Base-by-base conservation (phyloP, 1,284 basidiomycete species). In the Binderoboletus segoi region DNA sequence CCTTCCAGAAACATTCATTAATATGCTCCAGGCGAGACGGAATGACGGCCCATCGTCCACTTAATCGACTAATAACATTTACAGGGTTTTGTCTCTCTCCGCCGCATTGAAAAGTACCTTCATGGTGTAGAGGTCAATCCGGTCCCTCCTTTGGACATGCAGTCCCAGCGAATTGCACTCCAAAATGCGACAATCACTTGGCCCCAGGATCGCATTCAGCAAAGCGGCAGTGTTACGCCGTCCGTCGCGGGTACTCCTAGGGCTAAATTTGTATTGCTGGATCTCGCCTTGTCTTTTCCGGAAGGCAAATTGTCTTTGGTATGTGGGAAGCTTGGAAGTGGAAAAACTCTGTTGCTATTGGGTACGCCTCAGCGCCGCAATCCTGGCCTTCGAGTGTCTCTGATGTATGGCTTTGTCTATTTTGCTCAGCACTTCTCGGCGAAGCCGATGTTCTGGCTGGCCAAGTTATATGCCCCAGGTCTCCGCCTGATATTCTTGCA, bases 21-120 rank as follows among this genome's bases (percentile, higher is more conserved):
- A 92, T 65, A 82, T 92, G 74, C 79, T 95, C 12, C 92, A 93
- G 74, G 87, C 85, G 56, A 48, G 72, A 61, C 41, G 13, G 47
- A 30, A 6, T 8, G 5, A 15, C 1, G 4, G 2, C 15, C 43
- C 23, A 41, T 46, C 30, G 26, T 16, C 30, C 10, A 37, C 15
- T 30, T 26, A 48, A 30, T 24, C 52, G 35, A 61, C 54, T 30
- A 56, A 21, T 45, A 3, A 38, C 41, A 1, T 40, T 35, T 65
- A n/a, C 62, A 93, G 82, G 82, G 86, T 53, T 81, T 93, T 53
- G 92, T 96, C 23, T 96, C 93, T 4, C 79, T 96, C 46, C 85
- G 91, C 16, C 91, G 94, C 48, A 96, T 97, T 61, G 93, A 96
- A 70, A 94, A 93, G 69, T 96, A 94, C 71, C 82, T 95, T 38